Percentiles rank a stretch among this genome's conserved stretches.
Conservation (phyloP, 257 asterid genomes). For the Plectranthus barbatus region DNA sequence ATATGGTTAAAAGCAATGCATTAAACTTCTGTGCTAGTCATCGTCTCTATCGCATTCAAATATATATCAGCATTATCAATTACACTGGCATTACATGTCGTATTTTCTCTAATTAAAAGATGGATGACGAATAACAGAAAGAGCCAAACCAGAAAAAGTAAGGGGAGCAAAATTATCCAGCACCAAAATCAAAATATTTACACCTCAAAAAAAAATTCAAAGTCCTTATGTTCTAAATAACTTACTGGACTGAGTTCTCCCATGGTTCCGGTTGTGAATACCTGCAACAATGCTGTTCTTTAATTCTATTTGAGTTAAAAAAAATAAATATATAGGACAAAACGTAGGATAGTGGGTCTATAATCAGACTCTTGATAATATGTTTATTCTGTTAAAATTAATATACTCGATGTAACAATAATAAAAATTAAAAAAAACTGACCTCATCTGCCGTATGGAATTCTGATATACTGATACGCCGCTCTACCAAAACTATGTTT, state of each 20-base stretch:
- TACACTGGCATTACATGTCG: not conserved
- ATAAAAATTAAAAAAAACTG: conserved; percentile 7
- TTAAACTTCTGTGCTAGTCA: not conserved
- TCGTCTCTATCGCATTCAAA: not conserved
- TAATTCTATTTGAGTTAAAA: not conserved
- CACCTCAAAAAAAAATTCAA: too few relatives aligned
- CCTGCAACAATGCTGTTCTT: conserved; percentile 22
- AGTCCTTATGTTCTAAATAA: not conserved
- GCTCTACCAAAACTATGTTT: conserved; percentile 46
- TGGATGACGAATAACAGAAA: not conserved
- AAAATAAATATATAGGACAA: not conserved
- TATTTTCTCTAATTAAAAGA: not conserved
- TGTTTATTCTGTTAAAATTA: not conserved
- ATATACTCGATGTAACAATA: not conserved
- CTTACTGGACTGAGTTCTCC: conserved; percentile 88
- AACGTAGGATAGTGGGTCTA: not conserved
- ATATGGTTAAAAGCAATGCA: not conserved
- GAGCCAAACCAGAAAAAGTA: not conserved
- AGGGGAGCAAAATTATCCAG: not conserved
- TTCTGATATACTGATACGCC: conserved; percentile 75
- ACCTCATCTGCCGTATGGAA: conserved; percentile 95
- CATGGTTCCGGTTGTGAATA: conserved; percentile 85
- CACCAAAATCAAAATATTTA: too few relatives aligned
- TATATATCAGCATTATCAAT: not conserved
- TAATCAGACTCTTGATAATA: not conserved